phyloP scores from a whole-genome alignment of 2,329 filamentous ascomycete species.

The Botrytis fabae region DNA sequence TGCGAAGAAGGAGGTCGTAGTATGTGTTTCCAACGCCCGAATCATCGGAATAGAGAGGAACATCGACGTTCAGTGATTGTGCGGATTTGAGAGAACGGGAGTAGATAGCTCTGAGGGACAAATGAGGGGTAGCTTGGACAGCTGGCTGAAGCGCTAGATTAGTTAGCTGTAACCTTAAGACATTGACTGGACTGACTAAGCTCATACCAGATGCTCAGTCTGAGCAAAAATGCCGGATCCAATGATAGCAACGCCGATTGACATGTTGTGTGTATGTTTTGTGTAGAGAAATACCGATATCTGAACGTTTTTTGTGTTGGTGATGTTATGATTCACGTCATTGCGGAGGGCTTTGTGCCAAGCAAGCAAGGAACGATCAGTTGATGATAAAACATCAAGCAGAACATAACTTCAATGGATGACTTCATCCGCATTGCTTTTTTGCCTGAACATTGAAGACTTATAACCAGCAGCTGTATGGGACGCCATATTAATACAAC shows the following conservation, averaged over 20 bases:
- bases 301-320: neutral
- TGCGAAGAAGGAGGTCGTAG: slow-evolving; percentile 39
- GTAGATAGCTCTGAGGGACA: slow-evolving; percentile 54
- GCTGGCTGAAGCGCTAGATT: slow-evolving; percentile 50
- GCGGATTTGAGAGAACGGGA: slow-evolving; percentile 41
- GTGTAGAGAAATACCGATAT: neutral
- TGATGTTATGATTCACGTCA: neutral
- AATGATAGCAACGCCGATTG: slow-evolving; percentile 59
- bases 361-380: neutral
- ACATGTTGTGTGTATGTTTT: slow-evolving; percentile 33
- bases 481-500: neutral
- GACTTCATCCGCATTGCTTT: neutral
- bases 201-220: slow-evolving; percentile 55
- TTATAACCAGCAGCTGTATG: neutral
- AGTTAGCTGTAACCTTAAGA: slow-evolving; percentile 5
- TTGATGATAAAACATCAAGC: neutral
- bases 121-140: slow-evolving; percentile 51
- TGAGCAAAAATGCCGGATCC: slow-evolving; percentile 64
- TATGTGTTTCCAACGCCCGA: slow-evolving; percentile 46
- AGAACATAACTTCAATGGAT: neutral
- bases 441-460: neutral
- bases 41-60: slow-evolving; percentile 40
- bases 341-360: neutral
- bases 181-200: slow-evolving; percentile 26
- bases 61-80: slow-evolving; percentile 45